These are phyloP conservation scores for Pyrus pyrifolia DNA, from an alignment of 306 rosid species.

Conservation along the genomic window DNA sequence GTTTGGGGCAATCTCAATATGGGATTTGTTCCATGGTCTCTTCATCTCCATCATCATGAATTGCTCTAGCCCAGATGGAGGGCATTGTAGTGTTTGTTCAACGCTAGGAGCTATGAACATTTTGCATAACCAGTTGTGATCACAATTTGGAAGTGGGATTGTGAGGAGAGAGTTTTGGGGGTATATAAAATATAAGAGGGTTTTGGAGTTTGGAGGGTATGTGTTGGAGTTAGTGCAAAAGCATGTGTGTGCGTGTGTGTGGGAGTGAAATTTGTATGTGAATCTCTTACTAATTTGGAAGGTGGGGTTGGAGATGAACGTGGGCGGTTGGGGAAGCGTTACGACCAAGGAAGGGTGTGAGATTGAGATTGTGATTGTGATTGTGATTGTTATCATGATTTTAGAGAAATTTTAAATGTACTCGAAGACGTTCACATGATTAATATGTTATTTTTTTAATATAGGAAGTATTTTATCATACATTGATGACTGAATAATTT, in stretches of 20 bases:
- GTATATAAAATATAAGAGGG: neutral
- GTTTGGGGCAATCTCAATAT: constrained; percentile 54
- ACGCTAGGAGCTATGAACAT: constrained; percentile 1
- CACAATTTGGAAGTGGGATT: neutral
- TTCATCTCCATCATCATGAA: constrained; percentile 10
- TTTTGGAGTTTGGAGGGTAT: neutral
- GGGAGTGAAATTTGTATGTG: constrained; percentile 1
- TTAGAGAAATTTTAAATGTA: neutral
- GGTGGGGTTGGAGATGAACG: constrained; percentile 33
- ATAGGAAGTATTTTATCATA: no score
- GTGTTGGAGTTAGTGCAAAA: constrained; percentile 18
- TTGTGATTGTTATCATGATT: neutral
- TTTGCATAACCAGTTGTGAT: neutral
- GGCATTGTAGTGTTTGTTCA: constrained; percentile 1
- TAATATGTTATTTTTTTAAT: no score
- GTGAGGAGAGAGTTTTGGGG: neutral
- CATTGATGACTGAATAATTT: no score
- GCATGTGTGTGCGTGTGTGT: constrained; percentile 14
- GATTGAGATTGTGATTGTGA: neutral
- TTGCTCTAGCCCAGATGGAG: neutral
- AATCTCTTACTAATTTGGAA: neutral
- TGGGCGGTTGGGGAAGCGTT: constrained; percentile 83
- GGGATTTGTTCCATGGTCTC: constrained; percentile 46
- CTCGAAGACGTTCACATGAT: no score
- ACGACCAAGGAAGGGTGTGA: constrained; percentile 46